Conservation (phyloP, 495 filamentous ascomycete species). For the Viridothelium virens region DNA sequence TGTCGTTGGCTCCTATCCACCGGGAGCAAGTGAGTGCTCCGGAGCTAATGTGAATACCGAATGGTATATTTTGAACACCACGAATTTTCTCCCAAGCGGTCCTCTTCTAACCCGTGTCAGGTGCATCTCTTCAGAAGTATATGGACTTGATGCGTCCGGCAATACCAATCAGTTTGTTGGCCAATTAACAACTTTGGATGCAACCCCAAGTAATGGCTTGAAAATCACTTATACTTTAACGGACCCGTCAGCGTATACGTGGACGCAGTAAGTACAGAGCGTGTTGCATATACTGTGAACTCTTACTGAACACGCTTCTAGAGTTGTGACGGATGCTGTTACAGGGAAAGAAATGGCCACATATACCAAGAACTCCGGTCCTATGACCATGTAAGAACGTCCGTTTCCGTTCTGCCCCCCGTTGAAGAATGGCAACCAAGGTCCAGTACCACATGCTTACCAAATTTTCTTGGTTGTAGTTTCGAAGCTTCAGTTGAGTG, state of each 20-base stretch:
- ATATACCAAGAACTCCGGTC: neutral
- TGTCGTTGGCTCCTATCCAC: constrained; percentile 8
- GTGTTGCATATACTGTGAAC: neutral
- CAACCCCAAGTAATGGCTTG: constrained; percentile 2
- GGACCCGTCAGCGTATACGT: constrained; percentile 3
- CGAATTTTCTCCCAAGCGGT: neutral
- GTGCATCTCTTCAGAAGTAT: constrained; percentile 8
- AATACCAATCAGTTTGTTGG: constrained; percentile 7
- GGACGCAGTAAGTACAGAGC: neutral
- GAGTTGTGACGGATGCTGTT: neutral
- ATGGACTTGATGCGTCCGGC: neutral
- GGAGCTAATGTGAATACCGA: constrained; percentile 5
- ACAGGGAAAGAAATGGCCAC: constrained; percentile 1
- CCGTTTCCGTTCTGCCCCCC: neutral
- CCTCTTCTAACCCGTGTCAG: neutral
- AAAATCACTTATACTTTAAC: neutral
- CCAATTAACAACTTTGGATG: neutral
- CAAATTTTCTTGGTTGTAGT: neutral
- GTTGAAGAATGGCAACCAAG: neutral
- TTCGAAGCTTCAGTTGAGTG: constrained; percentile 3
- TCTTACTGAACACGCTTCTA: neutral
- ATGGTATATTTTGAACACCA: neutral
- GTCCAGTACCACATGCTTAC: neutral
- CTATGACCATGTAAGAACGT: constrained; percentile 2
- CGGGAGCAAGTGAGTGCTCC: neutral